Conservation (phyloP, 2,329 filamentous ascomycete genomes). For the Ilyonectria destructans region DNA sequence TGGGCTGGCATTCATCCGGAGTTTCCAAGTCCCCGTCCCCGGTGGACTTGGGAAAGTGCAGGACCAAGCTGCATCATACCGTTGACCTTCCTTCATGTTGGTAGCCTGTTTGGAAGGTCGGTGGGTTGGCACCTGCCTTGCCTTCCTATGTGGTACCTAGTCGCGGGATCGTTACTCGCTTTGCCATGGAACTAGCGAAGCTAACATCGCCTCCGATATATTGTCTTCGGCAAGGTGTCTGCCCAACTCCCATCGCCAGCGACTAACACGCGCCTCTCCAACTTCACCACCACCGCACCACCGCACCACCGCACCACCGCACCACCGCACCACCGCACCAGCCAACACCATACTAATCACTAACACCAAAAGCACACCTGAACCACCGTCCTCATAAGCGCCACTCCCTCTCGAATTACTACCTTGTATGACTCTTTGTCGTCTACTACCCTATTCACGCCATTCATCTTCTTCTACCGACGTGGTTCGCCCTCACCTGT, state of each 20-base stretch:
- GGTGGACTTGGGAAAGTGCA: not conserved
- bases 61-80: not conserved
- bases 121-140: no score
- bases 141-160: no score
- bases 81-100: no score
- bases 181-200: not conserved
- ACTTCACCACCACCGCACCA: slow-evolving; percentile 7
- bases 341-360: not conserved
- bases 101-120: no score
- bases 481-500: not conserved
- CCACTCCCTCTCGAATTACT: not conserved
- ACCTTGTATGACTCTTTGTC: not conserved
- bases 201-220: not conserved
- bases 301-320: no score
- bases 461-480: no score
- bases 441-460: not conserved
- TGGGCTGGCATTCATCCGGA: slow-evolving; percentile 2
- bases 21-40: not conserved
- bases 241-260: not conserved
- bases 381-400: not conserved
- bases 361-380: slow-evolving; percentile 1
- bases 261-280: slow-evolving; percentile 9
- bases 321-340: not conserved
- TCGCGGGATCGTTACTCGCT: not conserved
- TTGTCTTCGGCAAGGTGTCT: not conserved